Percentiles rank a stretch among this genome's conserved stretches.
These are phyloP conservation scores for Nitzschia sp. DNA, from an alignment of 108 stramenopile genomes.

Conservation along the genomic window DNA sequence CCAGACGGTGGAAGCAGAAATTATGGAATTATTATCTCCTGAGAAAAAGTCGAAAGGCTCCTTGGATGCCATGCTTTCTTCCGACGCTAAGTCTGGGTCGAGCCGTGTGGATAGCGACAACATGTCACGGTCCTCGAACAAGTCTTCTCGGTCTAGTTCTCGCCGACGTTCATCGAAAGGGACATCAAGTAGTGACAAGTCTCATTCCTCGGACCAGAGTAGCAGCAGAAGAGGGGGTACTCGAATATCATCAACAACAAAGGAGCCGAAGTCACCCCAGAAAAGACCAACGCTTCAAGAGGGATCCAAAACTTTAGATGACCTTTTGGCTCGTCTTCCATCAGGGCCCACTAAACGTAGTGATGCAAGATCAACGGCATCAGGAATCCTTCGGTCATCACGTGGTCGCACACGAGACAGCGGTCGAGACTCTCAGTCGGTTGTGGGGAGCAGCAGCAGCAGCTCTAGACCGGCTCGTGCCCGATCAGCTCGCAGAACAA, in stretches of 20 bases:
- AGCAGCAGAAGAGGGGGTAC: too few species aligned
- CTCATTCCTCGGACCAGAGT: not conserved
- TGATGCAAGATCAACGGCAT: constrained; percentile 15
- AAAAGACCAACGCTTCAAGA: not conserved
- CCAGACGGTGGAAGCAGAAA: constrained; percentile 14
- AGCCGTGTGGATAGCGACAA: not conserved
- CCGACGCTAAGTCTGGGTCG: not conserved
- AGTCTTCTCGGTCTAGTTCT: constrained; percentile 3
- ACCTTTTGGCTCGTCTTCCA: constrained; percentile 1
- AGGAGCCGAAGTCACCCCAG: too few species aligned
- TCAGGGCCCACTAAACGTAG: constrained; percentile 6
- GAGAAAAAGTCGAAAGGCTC: not conserved
- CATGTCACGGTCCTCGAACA: not conserved
- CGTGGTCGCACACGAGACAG: not conserved
- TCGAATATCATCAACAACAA: too few species aligned
- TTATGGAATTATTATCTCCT: not conserved
- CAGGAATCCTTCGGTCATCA: not conserved
- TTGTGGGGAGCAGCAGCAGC: not conserved
- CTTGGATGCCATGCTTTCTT: not conserved
- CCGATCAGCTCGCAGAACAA: constrained; percentile 4
- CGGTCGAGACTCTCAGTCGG: constrained; percentile 6
- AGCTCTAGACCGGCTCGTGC: not conserved
- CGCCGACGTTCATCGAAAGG: constrained; percentile 12
- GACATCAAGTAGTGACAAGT: not conserved
- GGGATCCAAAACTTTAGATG: constrained; percentile 5